Evolutionary conservation across 73 alveolate genomes (phyloP).

Genomic region (Paraurostyla sp.): DNA sequence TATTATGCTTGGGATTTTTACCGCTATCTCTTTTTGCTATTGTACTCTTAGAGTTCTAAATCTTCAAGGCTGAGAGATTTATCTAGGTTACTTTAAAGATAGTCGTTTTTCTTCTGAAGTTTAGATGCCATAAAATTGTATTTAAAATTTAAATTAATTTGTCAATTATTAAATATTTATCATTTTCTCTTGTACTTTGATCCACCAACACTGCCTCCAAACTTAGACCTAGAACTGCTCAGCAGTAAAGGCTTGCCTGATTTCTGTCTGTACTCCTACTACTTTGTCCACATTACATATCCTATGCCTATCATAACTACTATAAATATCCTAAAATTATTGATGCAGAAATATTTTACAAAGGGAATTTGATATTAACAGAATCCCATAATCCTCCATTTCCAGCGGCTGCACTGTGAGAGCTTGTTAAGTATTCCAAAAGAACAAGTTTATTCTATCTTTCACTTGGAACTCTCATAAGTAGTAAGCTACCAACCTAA

Average conservation of each 20-base stretch:
- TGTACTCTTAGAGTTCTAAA: conserved; percentile 3
- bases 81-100: neutral
- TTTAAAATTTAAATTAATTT: no score
- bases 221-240: neutral
- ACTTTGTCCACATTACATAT: conserved; percentile 23
- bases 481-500: neutral
- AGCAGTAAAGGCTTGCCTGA: neutral
- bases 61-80: neutral
- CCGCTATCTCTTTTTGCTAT: neutral
- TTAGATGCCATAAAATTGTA: conserved; percentile 11
- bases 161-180: no score
- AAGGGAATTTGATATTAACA: neutral
- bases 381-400: conserved; percentile 18
- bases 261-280: neutral
- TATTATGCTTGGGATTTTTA: neutral
- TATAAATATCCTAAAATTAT: neutral
- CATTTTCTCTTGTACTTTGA: no score
- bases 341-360: neutral
- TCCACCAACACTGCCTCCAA: no score
- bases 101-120: conserved; percentile 8
- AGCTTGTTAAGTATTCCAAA: neutral
- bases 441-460: neutral
- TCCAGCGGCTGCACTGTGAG: neutral
- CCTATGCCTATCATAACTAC: neutral
- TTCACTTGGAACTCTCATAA: conserved; percentile 32